Evolutionary conservation across 164 flowering plant species (phyloP).

Genomic region (Piper betle): DNA sequence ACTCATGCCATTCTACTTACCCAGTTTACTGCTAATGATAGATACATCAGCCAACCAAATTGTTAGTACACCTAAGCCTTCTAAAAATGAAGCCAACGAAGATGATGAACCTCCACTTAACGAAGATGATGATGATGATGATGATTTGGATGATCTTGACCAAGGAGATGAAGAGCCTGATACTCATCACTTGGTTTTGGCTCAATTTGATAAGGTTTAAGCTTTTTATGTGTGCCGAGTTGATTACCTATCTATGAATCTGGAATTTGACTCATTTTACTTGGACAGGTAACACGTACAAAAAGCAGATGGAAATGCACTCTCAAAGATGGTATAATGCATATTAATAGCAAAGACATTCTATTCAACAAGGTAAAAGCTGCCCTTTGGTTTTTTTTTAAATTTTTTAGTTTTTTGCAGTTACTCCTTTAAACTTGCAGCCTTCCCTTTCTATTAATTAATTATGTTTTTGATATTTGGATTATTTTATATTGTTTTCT

Average conservation of each 20-base stretch:
- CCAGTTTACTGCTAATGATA: slow-evolving; percentile 9
- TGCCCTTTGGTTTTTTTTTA: background rate
- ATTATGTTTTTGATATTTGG: too few relatives aligned
- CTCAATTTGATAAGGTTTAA: slow-evolving; percentile 91
- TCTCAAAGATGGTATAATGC: slow-evolving; percentile 94
- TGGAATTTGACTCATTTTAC: background rate
- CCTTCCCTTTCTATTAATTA: background rate
- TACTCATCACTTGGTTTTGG: slow-evolving; percentile 78
- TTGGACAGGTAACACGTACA: slow-evolving; percentile 68
- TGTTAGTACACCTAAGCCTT: slow-evolving; percentile 19
- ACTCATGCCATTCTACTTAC: background rate
- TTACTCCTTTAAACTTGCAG: background rate
- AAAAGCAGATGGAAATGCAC: slow-evolving; percentile 97
- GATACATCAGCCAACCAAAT: slow-evolving; percentile 64
- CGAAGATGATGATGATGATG: slow-evolving; percentile 83
- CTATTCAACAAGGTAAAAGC: slow-evolving; percentile 73
- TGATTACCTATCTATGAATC: background rate
- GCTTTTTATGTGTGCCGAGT: background rate
- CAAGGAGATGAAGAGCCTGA: slow-evolving; percentile 65
- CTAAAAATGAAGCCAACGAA: slow-evolving; percentile 46
- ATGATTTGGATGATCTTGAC: slow-evolving; percentile 74
- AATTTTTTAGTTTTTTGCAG: background rate
- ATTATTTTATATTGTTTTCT: too few relatives aligned
- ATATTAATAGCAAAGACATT: slow-evolving; percentile 69
- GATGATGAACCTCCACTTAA: slow-evolving; percentile 71